Evolutionary conservation across 148 eudicot genomes (phyloP), one percentile per base, ranked within the genome.

Genomic region (Persicaria tinctoria): DNA sequence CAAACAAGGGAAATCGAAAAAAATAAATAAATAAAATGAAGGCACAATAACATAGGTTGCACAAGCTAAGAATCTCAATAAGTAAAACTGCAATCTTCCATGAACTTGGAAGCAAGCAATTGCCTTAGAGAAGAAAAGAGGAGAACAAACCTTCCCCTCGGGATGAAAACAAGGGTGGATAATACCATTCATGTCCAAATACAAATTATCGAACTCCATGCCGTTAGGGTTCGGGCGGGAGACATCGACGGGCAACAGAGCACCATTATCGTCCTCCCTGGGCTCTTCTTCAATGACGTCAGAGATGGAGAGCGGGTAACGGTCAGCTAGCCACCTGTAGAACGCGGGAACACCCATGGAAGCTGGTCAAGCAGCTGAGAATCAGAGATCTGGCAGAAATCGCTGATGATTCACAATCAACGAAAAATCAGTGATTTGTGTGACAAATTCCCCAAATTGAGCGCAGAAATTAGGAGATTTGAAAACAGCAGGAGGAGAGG

Each of bases 101-200:
- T 20, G 23, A 18, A 5, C 66, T 60, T 41, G 9, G 27, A 60
- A 60, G 66, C 66, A 60, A 20, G 5, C 38, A 20, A 60, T 8
- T 60, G 8, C 66, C 44, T 8, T 41, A 60, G 12, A 64, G 14
- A 0, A 23, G 46, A 12, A 16, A 56, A 45, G 23, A 5, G 23
- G 62, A 56, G 62, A 56, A 41, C 68, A 4, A 78, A 88, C 98
- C 93, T 79, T 89, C 73, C 88, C 89, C n/a, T 90, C 98, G 8
- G 98, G 98, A 27, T 91, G 98, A 78, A 93, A 93, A 76, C 98
- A 93, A 18, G 98, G 98, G 55, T 93, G 98, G 74, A 93, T 93
- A 27, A 93, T 90, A 20, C 98, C 96, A 82, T 93, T 93, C 98
- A 93, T 86, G 73, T 93, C 98, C 81, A 93, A 76, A 73, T 93